Percentiles rank a stretch among this genome's conserved stretches.
phyloP scores from a whole-genome alignment of 1,284 basidiomycete genomes.

The Termitomyces sp. region DNA sequence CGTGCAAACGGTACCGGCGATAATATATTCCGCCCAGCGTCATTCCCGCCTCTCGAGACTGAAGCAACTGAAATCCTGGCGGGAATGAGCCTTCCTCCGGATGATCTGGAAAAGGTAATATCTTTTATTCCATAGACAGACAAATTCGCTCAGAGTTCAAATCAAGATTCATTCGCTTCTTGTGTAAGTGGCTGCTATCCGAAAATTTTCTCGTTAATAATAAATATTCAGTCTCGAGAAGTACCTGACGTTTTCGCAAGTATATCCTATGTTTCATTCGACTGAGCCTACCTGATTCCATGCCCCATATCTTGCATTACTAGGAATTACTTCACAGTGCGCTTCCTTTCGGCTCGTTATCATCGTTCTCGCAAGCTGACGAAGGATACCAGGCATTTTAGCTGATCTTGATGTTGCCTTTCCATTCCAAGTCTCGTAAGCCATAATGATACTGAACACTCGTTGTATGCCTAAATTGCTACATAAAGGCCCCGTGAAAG shows the following conservation, averaged over 20 bases:
- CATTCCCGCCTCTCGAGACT: slow-evolving; percentile 31
- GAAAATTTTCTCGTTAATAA: not conserved
- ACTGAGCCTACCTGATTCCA: not conserved
- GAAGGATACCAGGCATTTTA: slow-evolving; percentile 24
- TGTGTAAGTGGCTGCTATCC: slow-evolving; percentile 32
- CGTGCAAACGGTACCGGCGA: slow-evolving; percentile 31
- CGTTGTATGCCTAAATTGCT: not conserved
- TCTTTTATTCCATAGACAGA: not conserved
- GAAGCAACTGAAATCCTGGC: slow-evolving; percentile 5
- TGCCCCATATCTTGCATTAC: slow-evolving; percentile 14
- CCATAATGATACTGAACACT: not conserved
- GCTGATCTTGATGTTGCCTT: slow-evolving; percentile 48
- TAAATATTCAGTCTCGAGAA: slow-evolving; percentile 51
- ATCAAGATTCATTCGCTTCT: slow-evolving; percentile 49
- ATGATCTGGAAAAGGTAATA: slow-evolving; percentile 41
- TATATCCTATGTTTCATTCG: slow-evolving; percentile 17
- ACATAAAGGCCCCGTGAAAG: slow-evolving; percentile 35
- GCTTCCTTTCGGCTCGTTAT: not conserved
- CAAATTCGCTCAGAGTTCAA: not conserved
- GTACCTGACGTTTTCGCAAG: slow-evolving; percentile 60
- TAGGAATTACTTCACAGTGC: slow-evolving; percentile 45
- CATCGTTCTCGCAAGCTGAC: not conserved
- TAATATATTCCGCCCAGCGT: slow-evolving; percentile 39
- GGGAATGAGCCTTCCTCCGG: slow-evolving; percentile 27
- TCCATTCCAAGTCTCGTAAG: slow-evolving; percentile 32